Base-by-base conservation (phyloP, 1,139 yeast genomes). In the Suhomyces taliae region DNA sequence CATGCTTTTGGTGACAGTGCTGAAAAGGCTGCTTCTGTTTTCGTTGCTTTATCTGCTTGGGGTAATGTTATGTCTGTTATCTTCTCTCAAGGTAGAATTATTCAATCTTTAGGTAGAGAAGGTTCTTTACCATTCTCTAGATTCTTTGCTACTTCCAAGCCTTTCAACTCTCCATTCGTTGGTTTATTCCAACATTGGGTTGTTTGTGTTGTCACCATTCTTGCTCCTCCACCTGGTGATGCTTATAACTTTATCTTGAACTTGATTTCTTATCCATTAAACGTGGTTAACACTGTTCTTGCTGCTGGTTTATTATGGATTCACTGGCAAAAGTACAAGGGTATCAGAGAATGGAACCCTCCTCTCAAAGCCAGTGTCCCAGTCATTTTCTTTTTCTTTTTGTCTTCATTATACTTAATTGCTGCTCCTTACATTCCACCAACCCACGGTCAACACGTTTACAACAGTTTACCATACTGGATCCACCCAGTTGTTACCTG, bases 351-450 rank as follows among this genome's bases (percentile, higher is more conserved):
- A 46, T 89, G 96, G 96, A 73, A 78, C 44, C 93, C 96, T 41
- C 90, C 91, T 36, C 76, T 88, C 61, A 80, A 71, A 60, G 89
- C 95, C 2, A 71, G 87, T 19, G 64, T 83, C 41, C 83, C 86
- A 10, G 85, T 87, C 36, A 78, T 81, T 10, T 38, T 72, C 0
- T 87, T 85, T 69, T 88, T 88, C 68, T 76, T 80, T 48, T 67
- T 87, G 46, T 77, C 90, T 8, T 86, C 90, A 15, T 59, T 85
- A 27, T 89, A 87, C 62, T 73, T 89, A 61, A 78, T 87, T 47
- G 79, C 80, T 49, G 93, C 95, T 39, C 96, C 96, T 45, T 88
- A 86, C 63, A 77, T 89, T 53, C 91, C 95, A 37, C 96, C 95
- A 44, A 62, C 75, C 34, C 71, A 61, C 36, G 87, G 85, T 34